A percentile compares a stretch with the other conserved stretches of the same genome.
These are phyloP conservation scores for Amaranthus tricolor DNA, from an alignment of 179 eudicot genomes.

Conservation along the genomic window DNA sequence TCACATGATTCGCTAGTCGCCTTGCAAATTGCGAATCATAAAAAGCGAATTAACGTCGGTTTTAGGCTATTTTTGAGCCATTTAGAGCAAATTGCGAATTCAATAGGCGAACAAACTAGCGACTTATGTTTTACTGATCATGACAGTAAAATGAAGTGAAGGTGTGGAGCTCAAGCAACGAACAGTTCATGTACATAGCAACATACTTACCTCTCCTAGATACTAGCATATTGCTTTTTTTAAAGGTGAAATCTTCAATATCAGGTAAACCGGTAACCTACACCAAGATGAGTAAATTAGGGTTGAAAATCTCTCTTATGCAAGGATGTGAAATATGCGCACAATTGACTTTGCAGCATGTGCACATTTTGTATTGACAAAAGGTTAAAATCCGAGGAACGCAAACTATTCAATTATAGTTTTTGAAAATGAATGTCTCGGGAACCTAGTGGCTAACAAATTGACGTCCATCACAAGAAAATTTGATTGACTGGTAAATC, in stretches of 20 bases:
- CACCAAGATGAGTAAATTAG: slow-evolving; percentile 23
- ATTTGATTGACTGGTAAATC: neutral
- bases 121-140: too few species aligned
- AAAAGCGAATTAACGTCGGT: too few species aligned
- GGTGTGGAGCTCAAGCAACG: neutral
- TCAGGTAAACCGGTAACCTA: slow-evolving; percentile 62
- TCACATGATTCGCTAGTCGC: too few species aligned
- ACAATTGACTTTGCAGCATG: neutral
- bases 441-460: neutral
- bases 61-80: too few species aligned
- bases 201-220: slow-evolving; percentile 33
- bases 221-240: slow-evolving; percentile 35
- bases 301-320: neutral
- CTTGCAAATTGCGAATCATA: too few species aligned
- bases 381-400: neutral
- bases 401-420: neutral
- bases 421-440: neutral
- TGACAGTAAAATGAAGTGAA: neutral
- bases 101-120: too few species aligned
- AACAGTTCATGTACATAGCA: slow-evolving; percentile 1
- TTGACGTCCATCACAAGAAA: neutral
- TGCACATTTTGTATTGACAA: neutral
- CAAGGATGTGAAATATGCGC: neutral
- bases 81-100: too few species aligned
- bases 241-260: slow-evolving; percentile 80